A percentile compares a stretch with the other conserved stretches of the same genome.
Evolutionary conservation across 768 basidiomycete species (phyloP).

Genomic region (Tulasnella sp.): DNA sequence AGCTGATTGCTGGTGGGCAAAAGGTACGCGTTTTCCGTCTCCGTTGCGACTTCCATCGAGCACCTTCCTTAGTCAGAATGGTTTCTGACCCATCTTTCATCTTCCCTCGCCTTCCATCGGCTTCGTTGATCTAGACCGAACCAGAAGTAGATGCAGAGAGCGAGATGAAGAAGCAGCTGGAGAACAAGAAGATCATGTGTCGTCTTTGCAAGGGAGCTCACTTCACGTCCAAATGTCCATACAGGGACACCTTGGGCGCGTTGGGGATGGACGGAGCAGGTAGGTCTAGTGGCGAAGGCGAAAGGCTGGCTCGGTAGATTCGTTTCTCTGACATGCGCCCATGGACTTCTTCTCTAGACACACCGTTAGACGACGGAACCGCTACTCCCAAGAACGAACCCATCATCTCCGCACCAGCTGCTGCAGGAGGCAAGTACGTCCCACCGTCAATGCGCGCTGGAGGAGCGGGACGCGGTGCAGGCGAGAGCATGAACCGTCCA

Average conservation of each 20-base stretch:
- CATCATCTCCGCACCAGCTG: slow-evolving; percentile 46
- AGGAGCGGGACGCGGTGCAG: slow-evolving; percentile 54
- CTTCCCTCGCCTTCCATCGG: too few species aligned
- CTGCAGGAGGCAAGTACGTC: slow-evolving; percentile 76
- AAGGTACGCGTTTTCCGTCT: slow-evolving; percentile 53
- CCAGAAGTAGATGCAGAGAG: slow-evolving; percentile 68
- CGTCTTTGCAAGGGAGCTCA: slow-evolving; percentile 95
- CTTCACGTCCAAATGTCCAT: slow-evolving; percentile 98
- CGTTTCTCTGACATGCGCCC: not conserved
- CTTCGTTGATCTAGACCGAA: slow-evolving; percentile 50
- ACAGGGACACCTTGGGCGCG: slow-evolving; percentile 88
- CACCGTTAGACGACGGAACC: slow-evolving; percentile 24
- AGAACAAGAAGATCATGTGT: slow-evolving; percentile 80
- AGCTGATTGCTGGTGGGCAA: slow-evolving; percentile 55
- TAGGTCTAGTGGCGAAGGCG: not conserved
- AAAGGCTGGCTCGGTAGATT: too few species aligned
- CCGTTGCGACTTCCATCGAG: not conserved
- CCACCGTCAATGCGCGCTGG: slow-evolving; percentile 84
- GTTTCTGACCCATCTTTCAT: too few species aligned
- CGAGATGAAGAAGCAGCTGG: slow-evolving; percentile 62
- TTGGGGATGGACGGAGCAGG: slow-evolving; percentile 60
- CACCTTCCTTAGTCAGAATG: slow-evolving; percentile 42
- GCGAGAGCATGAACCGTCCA: slow-evolving; percentile 42
- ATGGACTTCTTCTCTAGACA: not conserved
- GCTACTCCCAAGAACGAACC: slow-evolving; percentile 43